A percentile compares a stretch with the other conserved stretches of the same genome.
Conservation (phyloP, 1,284 basidiomycete genomes). For the Phellopilus nigrolimitatus region DNA sequence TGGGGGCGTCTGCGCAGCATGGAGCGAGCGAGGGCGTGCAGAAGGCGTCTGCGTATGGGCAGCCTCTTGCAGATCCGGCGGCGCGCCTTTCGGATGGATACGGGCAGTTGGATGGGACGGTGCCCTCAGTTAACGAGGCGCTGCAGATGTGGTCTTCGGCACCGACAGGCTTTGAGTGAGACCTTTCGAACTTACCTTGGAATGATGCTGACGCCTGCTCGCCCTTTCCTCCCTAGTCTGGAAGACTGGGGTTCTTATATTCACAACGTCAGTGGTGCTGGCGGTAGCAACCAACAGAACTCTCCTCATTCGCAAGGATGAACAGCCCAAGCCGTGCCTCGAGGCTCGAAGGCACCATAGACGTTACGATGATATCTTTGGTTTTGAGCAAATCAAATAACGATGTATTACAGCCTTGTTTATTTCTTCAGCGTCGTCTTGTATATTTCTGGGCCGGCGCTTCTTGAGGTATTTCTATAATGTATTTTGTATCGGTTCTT, state of each 20-base stretch:
- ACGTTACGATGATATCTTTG: too few relatives aligned
- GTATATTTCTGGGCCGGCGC: too few relatives aligned
- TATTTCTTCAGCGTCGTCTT: too few relatives aligned
- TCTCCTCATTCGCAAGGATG: not conserved
- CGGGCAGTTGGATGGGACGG: constrained; percentile 9
- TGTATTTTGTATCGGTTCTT: too few relatives aligned
- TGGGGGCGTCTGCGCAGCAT: not conserved
- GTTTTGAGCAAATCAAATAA: too few relatives aligned
- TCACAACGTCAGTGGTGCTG: constrained; percentile 4
- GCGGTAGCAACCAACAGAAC: not conserved
- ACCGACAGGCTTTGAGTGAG: constrained; percentile 52
- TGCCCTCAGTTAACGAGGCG: constrained; percentile 33
- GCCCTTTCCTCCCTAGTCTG: constrained; percentile 9
- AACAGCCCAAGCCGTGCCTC: too few relatives aligned
- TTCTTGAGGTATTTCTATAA: too few relatives aligned
- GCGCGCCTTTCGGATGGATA: not conserved
- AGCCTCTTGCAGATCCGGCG: constrained; percentile 5
- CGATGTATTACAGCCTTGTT: too few relatives aligned
- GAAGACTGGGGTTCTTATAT: constrained; percentile 21
- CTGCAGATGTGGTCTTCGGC: constrained; percentile 58
- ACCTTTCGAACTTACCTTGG: not conserved
- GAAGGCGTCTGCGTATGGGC: not conserved
- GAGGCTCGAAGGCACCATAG: too few relatives aligned
- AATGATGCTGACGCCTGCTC: not conserved
- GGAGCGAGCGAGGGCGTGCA: not conserved